Evolutionary conservation across 257 asterid genomes (phyloP).

Genomic region (Gentiana dahurica): DNA sequence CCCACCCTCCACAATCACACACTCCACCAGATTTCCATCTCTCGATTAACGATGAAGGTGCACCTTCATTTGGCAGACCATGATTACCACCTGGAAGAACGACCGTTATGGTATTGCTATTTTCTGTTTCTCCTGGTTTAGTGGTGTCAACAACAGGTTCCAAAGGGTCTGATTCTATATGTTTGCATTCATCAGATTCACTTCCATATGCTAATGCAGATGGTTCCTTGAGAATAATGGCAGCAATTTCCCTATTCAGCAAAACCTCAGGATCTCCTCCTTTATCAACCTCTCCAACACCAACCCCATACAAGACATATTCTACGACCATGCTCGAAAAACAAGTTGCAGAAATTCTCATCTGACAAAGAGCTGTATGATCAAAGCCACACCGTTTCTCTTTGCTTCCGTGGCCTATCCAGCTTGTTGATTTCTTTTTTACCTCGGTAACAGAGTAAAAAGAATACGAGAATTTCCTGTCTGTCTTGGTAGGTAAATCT

Average conservation of each 20-base stretch:
- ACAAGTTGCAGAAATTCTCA: conserved; percentile 46
- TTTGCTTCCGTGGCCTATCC: conserved; percentile 74
- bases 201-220: conserved; percentile 12
- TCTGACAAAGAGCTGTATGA: conserved; percentile 53
- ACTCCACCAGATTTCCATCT: conserved; percentile 81
- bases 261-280: conserved; percentile 33
- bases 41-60: conserved; percentile 62
- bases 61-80: conserved; percentile 50
- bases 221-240: conserved; percentile 38
- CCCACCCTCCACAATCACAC: conserved; percentile 99
- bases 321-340: conserved; percentile 32
- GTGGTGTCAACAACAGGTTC: conserved; percentile 5
- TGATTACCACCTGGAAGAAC: conserved; percentile 76
- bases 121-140: conserved; percentile 14
- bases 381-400: conserved; percentile 49
- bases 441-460: conserved; percentile 74
- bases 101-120: conserved; percentile 26
- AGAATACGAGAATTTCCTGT: conserved; percentile 40
- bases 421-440: conserved; percentile 56
- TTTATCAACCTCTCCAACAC: conserved; percentile 32
- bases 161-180: conserved; percentile 10
- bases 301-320: conserved; percentile 52
- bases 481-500: conserved; percentile 39
- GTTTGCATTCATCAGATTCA: conserved; percentile 9
- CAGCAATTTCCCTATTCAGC: conserved; percentile 61